phyloP scores from a whole-genome alignment of 306 rosid genomes.

The Citrullus colocynthis region DNA sequence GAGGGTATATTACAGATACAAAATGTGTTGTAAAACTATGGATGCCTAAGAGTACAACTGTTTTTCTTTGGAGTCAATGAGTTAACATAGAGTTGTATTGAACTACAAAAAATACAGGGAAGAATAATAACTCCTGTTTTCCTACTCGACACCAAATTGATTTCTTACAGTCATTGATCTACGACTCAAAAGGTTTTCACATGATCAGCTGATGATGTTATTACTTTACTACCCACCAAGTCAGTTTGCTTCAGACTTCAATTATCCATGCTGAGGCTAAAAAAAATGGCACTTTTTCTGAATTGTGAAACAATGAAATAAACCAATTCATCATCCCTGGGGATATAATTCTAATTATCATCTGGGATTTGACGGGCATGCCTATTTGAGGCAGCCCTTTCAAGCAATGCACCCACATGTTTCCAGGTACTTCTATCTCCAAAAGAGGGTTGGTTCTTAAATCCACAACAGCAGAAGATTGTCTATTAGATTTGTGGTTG shows the following conservation, averaged over 20 bases:
- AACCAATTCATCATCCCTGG: background rate
- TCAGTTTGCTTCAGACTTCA: conserved; percentile 6
- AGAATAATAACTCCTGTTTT: conserved; percentile 1
- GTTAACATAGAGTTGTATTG: background rate
- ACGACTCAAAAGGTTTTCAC: background rate
- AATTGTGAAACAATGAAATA: background rate
- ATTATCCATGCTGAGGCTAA: background rate
- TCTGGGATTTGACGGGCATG: background rate
- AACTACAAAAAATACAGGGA: conserved; percentile 9
- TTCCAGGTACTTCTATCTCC: background rate
- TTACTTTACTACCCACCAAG: conserved; percentile 5
- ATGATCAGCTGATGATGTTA: conserved; percentile 4
- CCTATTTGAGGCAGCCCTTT: background rate
- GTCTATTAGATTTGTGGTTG: background rate
- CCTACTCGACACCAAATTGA: conserved; percentile 1
- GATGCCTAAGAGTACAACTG: conserved; percentile 1
- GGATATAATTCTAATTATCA: background rate
- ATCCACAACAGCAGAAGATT: background rate
- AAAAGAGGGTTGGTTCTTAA: background rate
- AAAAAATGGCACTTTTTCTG: background rate
- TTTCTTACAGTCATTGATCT: background rate
- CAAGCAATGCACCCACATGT: background rate
- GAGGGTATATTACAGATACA: conserved; percentile 7
- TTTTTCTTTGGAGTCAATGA: background rate
- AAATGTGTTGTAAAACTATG: background rate